Base-by-base conservation (phyloP, 257 asterid species). In the Linaria vulgaris region DNA sequence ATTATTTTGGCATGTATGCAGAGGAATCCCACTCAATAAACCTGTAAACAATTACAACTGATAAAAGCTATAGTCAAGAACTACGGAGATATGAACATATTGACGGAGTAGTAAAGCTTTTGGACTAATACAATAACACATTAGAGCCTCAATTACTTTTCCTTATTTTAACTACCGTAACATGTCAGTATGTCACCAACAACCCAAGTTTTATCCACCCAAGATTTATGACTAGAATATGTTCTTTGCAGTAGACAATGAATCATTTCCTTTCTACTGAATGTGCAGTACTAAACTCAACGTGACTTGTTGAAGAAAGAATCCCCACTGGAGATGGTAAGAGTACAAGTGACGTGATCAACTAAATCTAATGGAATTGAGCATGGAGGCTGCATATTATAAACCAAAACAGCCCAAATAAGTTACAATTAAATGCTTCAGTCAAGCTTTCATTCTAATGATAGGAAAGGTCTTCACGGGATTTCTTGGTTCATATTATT, bases 221-320 rank as follows among this genome's bases (percentile, higher is more conserved):
- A 10, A 65, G 37, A 67, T 21, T 21, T 51, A 19, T 31, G 15
- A 63, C 59, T 46, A 30, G 57, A 31, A 21, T 23, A 12, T 15
- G 49, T 31, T 34, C 34, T 27, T 27, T 6, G 4, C 6, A 27
- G 34, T 27, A 27, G 4, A 27, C 3, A 27, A 41, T 30, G 46
- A 22, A 21, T 45, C 24, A 31, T 34, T 37, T 30, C 30, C 58
- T 14, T 31, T 3, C 41, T 2, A 12, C 13, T 14, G 38, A 46
- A 30, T 55, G 19, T 6, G 37, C 56, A 20, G 13, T 19, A 25
- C 21, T 10, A n/a, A 21, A 53, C 46, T 53, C 48, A 27, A 66
- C n/a, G 43, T 5, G 1, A 12, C 31, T 54, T 27, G 43, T 14
- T 17, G 27, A 20, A 17, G 21, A 54, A 37, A 38, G 49, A 38